phyloP scores from a whole-genome alignment of 805 yeast species.

The Naumovozyma castellii region DNA sequence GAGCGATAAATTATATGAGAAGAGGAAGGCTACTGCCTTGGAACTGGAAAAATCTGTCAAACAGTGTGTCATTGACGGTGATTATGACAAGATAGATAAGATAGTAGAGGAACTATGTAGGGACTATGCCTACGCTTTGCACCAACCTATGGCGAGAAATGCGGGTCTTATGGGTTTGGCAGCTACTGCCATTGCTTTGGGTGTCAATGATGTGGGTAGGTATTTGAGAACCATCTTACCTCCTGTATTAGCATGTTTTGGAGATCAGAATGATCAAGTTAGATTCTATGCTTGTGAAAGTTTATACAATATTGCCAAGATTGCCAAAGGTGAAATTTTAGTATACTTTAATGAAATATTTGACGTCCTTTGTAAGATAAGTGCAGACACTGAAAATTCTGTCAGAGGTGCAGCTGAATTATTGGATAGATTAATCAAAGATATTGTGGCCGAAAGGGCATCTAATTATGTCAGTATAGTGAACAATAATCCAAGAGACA shows the following conservation, averaged over 20 bases:
- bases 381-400: conserved; percentile 82
- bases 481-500: conserved; percentile 38
- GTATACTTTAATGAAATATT: conserved; percentile 89
- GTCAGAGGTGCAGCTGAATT: conserved; percentile 94
- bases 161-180: conserved; percentile 96
- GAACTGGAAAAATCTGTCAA: conserved; percentile 73
- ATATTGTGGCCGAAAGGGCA: conserved; percentile 90
- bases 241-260: conserved; percentile 90
- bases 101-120: conserved; percentile 66
- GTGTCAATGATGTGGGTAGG: conserved; percentile 69
- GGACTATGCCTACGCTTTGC: conserved; percentile 72
- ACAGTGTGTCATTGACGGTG: conserved; percentile 36
- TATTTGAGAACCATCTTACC: conserved; percentile 80
- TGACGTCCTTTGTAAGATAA: conserved; percentile 81
- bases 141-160: conserved; percentile 81
- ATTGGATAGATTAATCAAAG: conserved; percentile 81
- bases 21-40: conserved; percentile 66
- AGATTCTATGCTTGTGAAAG: conserved; percentile 96
- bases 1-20: conserved; percentile 66
- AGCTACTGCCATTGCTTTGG: conserved; percentile 89
- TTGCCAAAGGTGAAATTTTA: conserved; percentile 89
- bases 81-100: conserved; percentile 31
- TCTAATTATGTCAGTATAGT: conserved; percentile 74
- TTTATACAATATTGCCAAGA: conserved; percentile 89
- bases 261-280: conserved; percentile 95